Conservation (phyloP, 2,329 filamentous ascomycete genomes). For the Beauveria bassiana region DNA sequence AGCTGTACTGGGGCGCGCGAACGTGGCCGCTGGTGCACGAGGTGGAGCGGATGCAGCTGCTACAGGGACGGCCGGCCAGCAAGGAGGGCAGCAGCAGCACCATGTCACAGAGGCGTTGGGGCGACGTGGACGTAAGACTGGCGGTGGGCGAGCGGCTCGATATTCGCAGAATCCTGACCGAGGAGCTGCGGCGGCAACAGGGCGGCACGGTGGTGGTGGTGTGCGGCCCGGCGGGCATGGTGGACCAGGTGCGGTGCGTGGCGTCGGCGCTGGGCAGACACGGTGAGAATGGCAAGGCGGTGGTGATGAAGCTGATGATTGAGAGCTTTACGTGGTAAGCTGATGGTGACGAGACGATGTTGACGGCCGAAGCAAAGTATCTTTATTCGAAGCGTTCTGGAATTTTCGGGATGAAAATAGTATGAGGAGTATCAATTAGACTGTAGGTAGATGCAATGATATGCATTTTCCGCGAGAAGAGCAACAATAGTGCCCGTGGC, state of each 20-base stretch:
- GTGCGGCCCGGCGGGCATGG: constrained; percentile 23
- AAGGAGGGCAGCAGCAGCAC: background rate
- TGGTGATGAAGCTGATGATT: constrained; percentile 7
- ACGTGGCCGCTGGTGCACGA: constrained; percentile 19
- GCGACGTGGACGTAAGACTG: constrained; percentile 21
- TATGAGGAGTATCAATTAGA: background rate
- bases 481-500: no score
- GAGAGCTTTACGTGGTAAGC: constrained; percentile 10
- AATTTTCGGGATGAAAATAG: background rate
- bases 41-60: constrained; percentile 18
- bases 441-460: no score
- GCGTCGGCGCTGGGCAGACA: constrained; percentile 10
- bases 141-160: constrained; percentile 22
- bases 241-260: constrained; percentile 20
- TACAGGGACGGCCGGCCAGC: background rate
- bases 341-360: background rate
- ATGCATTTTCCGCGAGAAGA: no score
- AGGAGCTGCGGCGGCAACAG: constrained; percentile 16
- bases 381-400: background rate
- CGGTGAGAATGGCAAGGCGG: constrained; percentile 5
- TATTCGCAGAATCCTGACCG: constrained; percentile 19
- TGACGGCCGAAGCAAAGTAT: background rate
- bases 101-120: constrained; percentile 16
- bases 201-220: constrained; percentile 22
- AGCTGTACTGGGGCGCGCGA: constrained; percentile 23